A percentile compares a stretch with the other conserved stretches of the same genome.
Conservation (phyloP, 441 rosid species). For the Gossypium gossypioides region DNA sequence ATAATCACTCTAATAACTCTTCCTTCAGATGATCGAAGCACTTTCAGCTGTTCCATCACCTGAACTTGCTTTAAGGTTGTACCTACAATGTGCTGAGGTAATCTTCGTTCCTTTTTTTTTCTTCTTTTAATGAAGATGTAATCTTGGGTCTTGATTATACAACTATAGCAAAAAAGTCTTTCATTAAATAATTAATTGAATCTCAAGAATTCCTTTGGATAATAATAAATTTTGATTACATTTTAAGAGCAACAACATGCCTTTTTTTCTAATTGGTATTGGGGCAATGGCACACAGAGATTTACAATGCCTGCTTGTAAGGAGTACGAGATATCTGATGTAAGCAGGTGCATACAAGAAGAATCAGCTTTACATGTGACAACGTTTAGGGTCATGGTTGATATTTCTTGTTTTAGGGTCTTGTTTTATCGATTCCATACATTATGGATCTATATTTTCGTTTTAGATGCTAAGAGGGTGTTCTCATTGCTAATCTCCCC, state of each 20-base stretch:
- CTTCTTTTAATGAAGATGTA: no score
- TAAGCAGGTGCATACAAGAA: not conserved
- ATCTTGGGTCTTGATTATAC: not conserved
- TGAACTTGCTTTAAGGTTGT: conserved; percentile 64
- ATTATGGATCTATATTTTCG: not conserved
- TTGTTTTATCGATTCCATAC: not conserved
- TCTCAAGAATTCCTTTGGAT: not conserved
- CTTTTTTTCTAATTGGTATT: not conserved
- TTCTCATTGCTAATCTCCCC: not conserved
- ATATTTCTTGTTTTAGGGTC: not conserved
- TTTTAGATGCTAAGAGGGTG: not conserved
- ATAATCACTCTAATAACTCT: conserved; percentile 5
- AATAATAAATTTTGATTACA: not conserved
- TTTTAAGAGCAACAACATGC: not conserved
- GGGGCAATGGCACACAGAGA: not conserved
- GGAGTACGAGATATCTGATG: not conserved
- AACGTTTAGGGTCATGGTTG: not conserved
- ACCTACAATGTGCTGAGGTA: conserved; percentile 76
- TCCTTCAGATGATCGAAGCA: conserved; percentile 49
- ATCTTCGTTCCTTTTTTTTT: not conserved
- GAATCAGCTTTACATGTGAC: not conserved
- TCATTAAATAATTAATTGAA: not conserved
- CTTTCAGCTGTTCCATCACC: conserved; percentile 56
- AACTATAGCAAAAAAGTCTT: not conserved
- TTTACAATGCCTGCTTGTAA: not conserved